These are phyloP conservation scores for Globisporangium irregulare DNA, from an alignment of 352 stramenopile genomes.

Conservation along the genomic window DNA sequence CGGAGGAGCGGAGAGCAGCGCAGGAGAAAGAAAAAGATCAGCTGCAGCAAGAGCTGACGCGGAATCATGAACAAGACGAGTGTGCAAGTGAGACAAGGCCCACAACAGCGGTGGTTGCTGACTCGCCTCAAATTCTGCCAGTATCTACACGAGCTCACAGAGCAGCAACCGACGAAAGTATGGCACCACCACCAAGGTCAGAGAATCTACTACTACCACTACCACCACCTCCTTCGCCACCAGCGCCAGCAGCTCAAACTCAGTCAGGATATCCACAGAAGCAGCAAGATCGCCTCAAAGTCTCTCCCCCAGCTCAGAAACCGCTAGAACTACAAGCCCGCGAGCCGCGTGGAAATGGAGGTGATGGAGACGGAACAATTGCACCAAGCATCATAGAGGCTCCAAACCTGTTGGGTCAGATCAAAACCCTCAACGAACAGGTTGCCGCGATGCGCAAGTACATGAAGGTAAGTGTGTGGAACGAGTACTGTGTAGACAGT, in stretches of 20 bases:
- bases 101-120: neutral
- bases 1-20: slow-evolving; percentile 39
- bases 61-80: neutral
- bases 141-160: neutral
- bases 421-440: slow-evolving; percentile 43
- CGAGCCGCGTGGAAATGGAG: neutral
- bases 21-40: slow-evolving; percentile 24
- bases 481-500: neutral
- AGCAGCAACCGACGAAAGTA: neutral
- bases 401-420: slow-evolving; percentile 14
- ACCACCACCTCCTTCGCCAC: slow-evolving; percentile 1
- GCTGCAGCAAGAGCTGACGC: slow-evolving; percentile 12
- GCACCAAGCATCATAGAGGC: neutral
- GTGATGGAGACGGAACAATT: neutral
- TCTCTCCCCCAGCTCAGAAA: neutral
- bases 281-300: neutral
- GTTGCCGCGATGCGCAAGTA: slow-evolving; percentile 63
- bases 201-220: neutral
- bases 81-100: neutral
- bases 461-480: slow-evolving; percentile 43
- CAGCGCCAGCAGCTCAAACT: neutral
- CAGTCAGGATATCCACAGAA: neutral
- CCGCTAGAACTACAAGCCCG: neutral
- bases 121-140: neutral
- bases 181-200: neutral